Evolutionary conservation across 1,284 basidiomycete genomes (phyloP).

Genomic region (Ceratobasidium sp.): DNA sequence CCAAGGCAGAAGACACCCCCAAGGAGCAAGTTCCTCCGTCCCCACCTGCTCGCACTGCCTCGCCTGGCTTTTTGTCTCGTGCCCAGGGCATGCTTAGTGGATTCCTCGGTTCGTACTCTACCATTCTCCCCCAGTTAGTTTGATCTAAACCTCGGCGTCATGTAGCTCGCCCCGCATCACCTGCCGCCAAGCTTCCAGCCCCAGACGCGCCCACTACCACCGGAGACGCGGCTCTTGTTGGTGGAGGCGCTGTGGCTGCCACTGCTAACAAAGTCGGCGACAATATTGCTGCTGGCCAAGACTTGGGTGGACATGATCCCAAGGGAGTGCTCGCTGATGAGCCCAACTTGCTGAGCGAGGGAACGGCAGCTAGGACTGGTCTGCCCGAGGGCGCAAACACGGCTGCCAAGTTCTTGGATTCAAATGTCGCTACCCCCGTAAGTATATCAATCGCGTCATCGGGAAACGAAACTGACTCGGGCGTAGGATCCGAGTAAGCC

Average conservation of each 20-base stretch:
- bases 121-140: neutral
- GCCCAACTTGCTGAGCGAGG: neutral
- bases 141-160: neutral
- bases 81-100: constrained; percentile 30
- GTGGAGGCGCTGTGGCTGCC: constrained; percentile 15
- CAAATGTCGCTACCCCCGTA: constrained; percentile 22
- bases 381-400: constrained; percentile 6
- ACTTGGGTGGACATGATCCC: constrained; percentile 31
- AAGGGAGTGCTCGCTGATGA: constrained; percentile 15
- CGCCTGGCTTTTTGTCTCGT: constrained; percentile 26
- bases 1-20: neutral
- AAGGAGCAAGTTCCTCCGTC: neutral
- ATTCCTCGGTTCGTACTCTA: constrained; percentile 16
- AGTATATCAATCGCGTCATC: constrained; percentile 2
- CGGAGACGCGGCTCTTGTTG: constrained; percentile 18
- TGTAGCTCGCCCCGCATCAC: constrained; percentile 25
- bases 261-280: constrained; percentile 20
- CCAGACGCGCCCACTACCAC: constrained; percentile 29
- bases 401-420: constrained; percentile 14
- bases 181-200: constrained; percentile 10
- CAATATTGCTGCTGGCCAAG: neutral
- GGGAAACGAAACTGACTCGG: neutral
- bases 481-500: constrained; percentile 16
- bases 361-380: neutral
- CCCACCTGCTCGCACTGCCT: constrained; percentile 16